Conservation (phyloP, 1,284 basidiomycete species). For the Heterobasidion annosum region DNA sequence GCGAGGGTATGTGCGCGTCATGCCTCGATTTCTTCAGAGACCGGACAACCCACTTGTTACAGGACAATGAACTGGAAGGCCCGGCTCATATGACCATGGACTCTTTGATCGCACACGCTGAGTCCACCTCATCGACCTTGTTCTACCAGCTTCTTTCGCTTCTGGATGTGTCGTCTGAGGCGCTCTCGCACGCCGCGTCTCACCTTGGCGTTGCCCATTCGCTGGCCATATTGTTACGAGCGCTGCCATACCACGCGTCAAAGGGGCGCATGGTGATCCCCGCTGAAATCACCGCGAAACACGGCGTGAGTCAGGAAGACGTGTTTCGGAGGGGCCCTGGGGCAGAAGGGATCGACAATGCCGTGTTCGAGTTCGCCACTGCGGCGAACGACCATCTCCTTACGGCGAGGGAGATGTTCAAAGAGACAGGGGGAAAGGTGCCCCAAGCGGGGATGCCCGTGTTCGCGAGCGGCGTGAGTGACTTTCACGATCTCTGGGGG, state of each 20-base stretch:
- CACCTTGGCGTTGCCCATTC: slow-evolving; percentile 71
- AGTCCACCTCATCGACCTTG: slow-evolving; percentile 74
- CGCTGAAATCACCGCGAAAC: slow-evolving; percentile 72
- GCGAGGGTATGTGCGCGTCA: slow-evolving; percentile 52
- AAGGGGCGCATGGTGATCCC: slow-evolving; percentile 77
- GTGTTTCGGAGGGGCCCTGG: slow-evolving; percentile 66
- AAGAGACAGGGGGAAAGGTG: slow-evolving; percentile 51
- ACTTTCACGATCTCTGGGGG: not conserved
- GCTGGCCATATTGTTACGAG: slow-evolving; percentile 66
- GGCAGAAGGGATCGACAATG: slow-evolving; percentile 61
- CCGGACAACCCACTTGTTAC: not conserved
- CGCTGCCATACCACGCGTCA: slow-evolving; percentile 67
- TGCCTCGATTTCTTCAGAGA: too few relatives aligned
- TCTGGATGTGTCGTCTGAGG: slow-evolving; percentile 50
- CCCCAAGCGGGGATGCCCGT: slow-evolving; percentile 65
- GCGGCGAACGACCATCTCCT: slow-evolving; percentile 86
- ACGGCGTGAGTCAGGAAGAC: slow-evolving; percentile 81
- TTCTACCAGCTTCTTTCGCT: slow-evolving; percentile 75
- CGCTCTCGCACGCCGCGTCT: slow-evolving; percentile 72
- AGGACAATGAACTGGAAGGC: slow-evolving; percentile 71
- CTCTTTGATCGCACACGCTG: slow-evolving; percentile 62
- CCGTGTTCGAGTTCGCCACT: slow-evolving; percentile 85
- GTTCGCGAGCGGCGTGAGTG: slow-evolving; percentile 70
- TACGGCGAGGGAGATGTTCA: slow-evolving; percentile 76
- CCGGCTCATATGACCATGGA: slow-evolving; percentile 66